A percentile compares a stretch with the other conserved stretches of the same genome.
Evolutionary conservation across 805 yeast species (phyloP).

Genomic region (Zygosaccharomyces gambellarensis): DNA sequence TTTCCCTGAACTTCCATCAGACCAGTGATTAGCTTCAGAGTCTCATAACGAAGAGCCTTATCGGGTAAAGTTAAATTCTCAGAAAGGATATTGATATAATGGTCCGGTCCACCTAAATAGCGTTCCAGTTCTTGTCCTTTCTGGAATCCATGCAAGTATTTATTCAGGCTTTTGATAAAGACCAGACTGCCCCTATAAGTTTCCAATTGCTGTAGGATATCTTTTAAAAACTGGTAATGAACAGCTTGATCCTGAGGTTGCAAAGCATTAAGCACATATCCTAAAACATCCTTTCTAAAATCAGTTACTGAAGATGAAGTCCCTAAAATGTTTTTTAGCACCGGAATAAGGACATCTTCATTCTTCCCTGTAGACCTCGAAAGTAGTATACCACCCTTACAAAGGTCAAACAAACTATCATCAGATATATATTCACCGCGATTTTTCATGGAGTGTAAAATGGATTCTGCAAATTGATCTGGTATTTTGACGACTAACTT

Average conservation of each 20-base stretch:
- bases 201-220: slow-evolving; percentile 24
- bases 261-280: slow-evolving; percentile 37
- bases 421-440: slow-evolving; percentile 3
- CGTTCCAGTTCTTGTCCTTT: background rate
- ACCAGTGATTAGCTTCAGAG: slow-evolving; percentile 46
- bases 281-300: slow-evolving; percentile 41
- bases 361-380: slow-evolving; percentile 21
- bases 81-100: slow-evolving; percentile 12
- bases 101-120: slow-evolving; percentile 1
- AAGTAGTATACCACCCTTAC: slow-evolving; percentile 50
- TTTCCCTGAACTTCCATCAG: slow-evolving; percentile 23
- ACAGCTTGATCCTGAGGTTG: slow-evolving; percentile 24
- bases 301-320: slow-evolving; percentile 8
- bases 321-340: slow-evolving; percentile 5
- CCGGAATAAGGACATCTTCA: slow-evolving; percentile 9
- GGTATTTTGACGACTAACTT: slow-evolving; percentile 34
- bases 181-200: slow-evolving; percentile 35
- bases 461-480: slow-evolving; percentile 16
- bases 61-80: slow-evolving; percentile 46
- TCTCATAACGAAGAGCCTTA: slow-evolving; percentile 44
- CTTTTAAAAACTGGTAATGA: slow-evolving; percentile 13
- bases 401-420: slow-evolving; percentile 36
- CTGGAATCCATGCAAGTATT: slow-evolving; percentile 10
- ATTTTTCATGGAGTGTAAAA: slow-evolving; percentile 8
- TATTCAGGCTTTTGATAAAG: slow-evolving; percentile 37